Conservation (phyloP, 768 basidiomycete genomes). For the Boletus rex-veris region DNA sequence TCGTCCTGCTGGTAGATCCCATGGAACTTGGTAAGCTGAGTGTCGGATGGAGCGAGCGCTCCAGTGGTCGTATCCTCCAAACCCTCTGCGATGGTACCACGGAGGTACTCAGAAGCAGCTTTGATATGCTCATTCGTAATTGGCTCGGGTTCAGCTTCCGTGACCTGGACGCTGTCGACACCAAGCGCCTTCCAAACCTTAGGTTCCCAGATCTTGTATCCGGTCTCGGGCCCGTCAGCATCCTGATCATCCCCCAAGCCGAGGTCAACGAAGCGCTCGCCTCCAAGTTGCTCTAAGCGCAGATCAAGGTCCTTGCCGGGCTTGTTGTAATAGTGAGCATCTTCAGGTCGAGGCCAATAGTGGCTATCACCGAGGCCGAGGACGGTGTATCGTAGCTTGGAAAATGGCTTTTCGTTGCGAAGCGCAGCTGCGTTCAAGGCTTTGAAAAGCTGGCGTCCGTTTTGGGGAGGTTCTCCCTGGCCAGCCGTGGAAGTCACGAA, state of each 20-base stretch:
- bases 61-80: constrained; percentile 83
- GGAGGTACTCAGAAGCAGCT: constrained; percentile 88
- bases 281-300: constrained; percentile 76
- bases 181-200: constrained; percentile 91
- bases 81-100: constrained; percentile 94
- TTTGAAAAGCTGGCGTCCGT: constrained; percentile 88
- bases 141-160: constrained; percentile 90
- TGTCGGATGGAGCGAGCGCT: constrained; percentile 86
- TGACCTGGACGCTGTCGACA: constrained; percentile 83
- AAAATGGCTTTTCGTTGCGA: constrained; percentile 50
- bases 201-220: constrained; percentile 96
- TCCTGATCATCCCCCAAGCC: constrained; percentile 98
- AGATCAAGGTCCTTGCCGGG: constrained; percentile 86
- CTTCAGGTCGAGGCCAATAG: constrained; percentile 97
- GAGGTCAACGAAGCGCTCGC: constrained; percentile 64
- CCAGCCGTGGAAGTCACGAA: constrained; percentile 93
- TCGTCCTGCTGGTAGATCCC: constrained; percentile 97
- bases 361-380: constrained; percentile 98
- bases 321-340: constrained; percentile 98
- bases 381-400: constrained; percentile 72
- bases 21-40: constrained; percentile 97
- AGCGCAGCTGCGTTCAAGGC: constrained; percentile 62
- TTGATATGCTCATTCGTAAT: constrained; percentile 99
- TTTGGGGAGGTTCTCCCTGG: constrained; percentile 97
- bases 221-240: constrained; percentile 92